Evolutionary conservation across 495 filamentous ascomycete species (phyloP), one percentile per base, ranked within the genome.

Genomic region (Pyrenula aspistea): DNA sequence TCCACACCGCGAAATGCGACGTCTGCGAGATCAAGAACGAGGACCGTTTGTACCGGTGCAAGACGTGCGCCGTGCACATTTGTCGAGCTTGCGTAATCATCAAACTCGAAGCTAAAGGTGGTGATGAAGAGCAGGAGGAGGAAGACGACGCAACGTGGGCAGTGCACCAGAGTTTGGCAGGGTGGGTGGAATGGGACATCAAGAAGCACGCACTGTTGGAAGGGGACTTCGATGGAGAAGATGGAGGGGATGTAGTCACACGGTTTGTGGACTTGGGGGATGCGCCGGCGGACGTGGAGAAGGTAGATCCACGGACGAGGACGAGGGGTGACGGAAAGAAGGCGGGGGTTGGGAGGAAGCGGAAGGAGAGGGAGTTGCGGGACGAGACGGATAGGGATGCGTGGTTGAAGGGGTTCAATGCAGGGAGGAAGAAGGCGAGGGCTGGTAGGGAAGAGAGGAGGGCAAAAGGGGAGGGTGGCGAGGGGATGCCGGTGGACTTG

Each of bases 1-100:
- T 56, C 1, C 70, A 73, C 56, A 80, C 77, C 0, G 77, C 74
- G 1, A 80, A 78, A 60, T 81, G 78, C 55, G 78, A 81, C 25
- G 12, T 67, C 1, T 80, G 78, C 61, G 67, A 72, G 51, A 60
- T 59, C 11, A 69, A 76, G 3, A 80, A 80, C 54, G 64, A 47
- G 8, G 53, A 58, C 11, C 73, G 68, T 15, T 75, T 80, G 65
- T 63, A 66, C 11, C 71, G 74, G 8, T 81, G 78, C 61, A 60
- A 53, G 10, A 58, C 55, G 0, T 81, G 77, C 53, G 66, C 65
- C 15, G 74, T 70, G 66, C 75, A 80, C 24, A 56, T 69, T 1
- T 81, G 77, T 52, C 67, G 69, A 22, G 42, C 53, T 0, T 81
- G 78, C 48, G 65, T 57, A 12, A n/a, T 22, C 0, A 50, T 55